Evolutionary conservation across 139 green algal genomes (phyloP).

Genomic region (Coelastrella sp.): DNA sequence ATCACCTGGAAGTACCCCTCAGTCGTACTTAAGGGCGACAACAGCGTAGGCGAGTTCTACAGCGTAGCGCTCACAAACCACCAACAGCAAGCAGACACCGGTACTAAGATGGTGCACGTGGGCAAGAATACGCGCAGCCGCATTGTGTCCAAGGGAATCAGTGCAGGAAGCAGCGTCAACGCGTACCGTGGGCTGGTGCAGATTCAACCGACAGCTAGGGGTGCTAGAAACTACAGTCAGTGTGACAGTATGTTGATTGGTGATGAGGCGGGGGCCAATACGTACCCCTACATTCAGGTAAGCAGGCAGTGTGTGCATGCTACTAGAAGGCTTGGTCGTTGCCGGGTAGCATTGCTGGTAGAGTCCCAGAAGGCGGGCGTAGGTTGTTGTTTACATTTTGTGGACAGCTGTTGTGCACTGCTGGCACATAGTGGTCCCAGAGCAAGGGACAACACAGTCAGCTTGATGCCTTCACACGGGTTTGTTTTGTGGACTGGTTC

Average conservation of each 20-base stretch:
- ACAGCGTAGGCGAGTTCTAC: slow-evolving; percentile 98
- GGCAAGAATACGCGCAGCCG: slow-evolving; percentile 96
- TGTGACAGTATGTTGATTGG: slow-evolving; percentile 99
- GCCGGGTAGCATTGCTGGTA: background rate
- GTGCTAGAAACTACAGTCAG: slow-evolving; percentile 95
- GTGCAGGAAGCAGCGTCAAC: slow-evolving; percentile 74
- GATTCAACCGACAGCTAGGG: slow-evolving; percentile 46
- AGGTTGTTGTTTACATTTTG: too few species aligned
- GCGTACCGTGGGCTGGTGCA: slow-evolving; percentile 87
- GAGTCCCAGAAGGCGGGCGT: too few species aligned
- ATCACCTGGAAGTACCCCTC: slow-evolving; percentile 99
- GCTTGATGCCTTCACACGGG: background rate
- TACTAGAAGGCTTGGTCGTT: background rate
- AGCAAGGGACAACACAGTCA: too few species aligned
- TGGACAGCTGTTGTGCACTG: too few species aligned
- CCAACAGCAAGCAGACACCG: slow-evolving; percentile 86
- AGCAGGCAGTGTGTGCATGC: background rate
- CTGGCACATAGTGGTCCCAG: too few species aligned
- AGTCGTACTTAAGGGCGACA: slow-evolving; percentile 95
- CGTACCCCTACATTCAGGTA: slow-evolving; percentile 99
- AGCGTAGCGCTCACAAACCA: slow-evolving; percentile 99
- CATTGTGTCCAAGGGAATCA: slow-evolving; percentile 99
- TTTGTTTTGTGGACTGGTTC: background rate
- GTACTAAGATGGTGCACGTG: slow-evolving; percentile 99
- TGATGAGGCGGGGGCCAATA: slow-evolving; percentile 96